These are phyloP conservation scores for Aspergillus sp. DNA, from an alignment of 2,329 filamentous ascomycete genomes.

Conservation along the genomic window DNA sequence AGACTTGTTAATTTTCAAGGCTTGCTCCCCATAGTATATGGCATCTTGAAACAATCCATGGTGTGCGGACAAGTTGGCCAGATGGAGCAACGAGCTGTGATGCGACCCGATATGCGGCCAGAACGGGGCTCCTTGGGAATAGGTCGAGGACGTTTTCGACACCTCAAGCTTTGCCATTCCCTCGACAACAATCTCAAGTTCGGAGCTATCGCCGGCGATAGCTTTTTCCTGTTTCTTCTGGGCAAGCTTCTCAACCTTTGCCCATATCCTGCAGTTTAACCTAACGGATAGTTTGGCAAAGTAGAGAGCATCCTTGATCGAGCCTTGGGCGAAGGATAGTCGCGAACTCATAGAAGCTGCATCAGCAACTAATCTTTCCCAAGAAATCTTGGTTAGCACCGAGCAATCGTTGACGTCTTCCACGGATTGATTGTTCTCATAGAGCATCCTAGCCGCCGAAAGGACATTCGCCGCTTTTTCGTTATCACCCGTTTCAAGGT, in stretches of 20 bases:
- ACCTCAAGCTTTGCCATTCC: constrained; percentile 42
- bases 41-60: constrained; percentile 87
- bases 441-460: constrained; percentile 27
- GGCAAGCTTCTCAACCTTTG: constrained; percentile 48
- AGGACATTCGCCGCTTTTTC: constrained; percentile 55
- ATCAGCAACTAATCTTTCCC: constrained; percentile 58
- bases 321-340: constrained; percentile 59
- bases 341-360: constrained; percentile 65
- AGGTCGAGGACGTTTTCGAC: constrained; percentile 43
- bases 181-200: constrained; percentile 38
- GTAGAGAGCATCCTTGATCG: constrained; percentile 46
- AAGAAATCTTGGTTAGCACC: constrained; percentile 41
- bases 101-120: constrained; percentile 78
- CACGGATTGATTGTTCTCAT: constrained; percentile 33
- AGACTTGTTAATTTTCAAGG: constrained; percentile 71
- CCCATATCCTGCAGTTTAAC: constrained; percentile 53
- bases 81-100: constrained; percentile 68
- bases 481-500: constrained; percentile 64
- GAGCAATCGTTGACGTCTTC: constrained; percentile 33
- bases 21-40: constrained; percentile 82
- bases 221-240: constrained; percentile 35
- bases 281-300: constrained; percentile 51
- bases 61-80: constrained; percentile 77
- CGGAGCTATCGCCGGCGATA: constrained; percentile 22
- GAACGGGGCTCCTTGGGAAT: constrained; percentile 64